These are phyloP conservation scores for Rhodotorula paludigena DNA, from an alignment of 768 basidiomycete species.

Conservation along the genomic window DNA sequence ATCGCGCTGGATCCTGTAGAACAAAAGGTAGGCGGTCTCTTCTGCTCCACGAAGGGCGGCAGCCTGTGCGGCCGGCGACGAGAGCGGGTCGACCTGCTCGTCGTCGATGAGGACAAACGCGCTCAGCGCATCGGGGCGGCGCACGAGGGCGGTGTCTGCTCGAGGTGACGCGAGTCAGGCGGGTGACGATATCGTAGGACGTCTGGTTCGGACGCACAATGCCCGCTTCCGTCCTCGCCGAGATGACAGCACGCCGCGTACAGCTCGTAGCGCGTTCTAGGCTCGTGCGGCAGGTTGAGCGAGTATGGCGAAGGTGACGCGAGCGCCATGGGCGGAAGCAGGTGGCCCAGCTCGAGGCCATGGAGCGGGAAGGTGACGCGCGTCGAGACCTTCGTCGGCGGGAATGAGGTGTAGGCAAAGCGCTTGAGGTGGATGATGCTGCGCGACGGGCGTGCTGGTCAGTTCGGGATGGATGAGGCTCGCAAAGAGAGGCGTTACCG, in stretches of 20 bases:
- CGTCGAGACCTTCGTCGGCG: constrained; percentile 88
- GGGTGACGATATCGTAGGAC: too few relatives aligned
- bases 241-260: constrained; percentile 91
- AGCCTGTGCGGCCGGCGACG: constrained; percentile 51
- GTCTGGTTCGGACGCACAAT: constrained; percentile 75
- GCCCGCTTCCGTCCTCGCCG: constrained; percentile 61
- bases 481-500: neutral
- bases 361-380: constrained; percentile 87
- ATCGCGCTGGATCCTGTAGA: constrained; percentile 12
- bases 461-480: constrained; percentile 11
- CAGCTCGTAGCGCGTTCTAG: constrained; percentile 61
- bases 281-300: constrained; percentile 11
- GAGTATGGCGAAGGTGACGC: neutral
- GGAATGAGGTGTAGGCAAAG: constrained; percentile 80
- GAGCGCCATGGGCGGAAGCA: constrained; percentile 61
- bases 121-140: constrained; percentile 44
- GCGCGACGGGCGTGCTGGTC: neutral
- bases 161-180: too few relatives aligned
- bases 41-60: constrained; percentile 60
- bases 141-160: constrained; percentile 88
- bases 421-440: constrained; percentile 78
- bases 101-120: constrained; percentile 86
- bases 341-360: constrained; percentile 78
- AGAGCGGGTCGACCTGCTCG: constrained; percentile 64
- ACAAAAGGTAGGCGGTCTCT: constrained; percentile 4